Base-by-base conservation (phyloP, 2,329 filamentous ascomycete genomes). In the Thermomyces lanuginosus region DNA sequence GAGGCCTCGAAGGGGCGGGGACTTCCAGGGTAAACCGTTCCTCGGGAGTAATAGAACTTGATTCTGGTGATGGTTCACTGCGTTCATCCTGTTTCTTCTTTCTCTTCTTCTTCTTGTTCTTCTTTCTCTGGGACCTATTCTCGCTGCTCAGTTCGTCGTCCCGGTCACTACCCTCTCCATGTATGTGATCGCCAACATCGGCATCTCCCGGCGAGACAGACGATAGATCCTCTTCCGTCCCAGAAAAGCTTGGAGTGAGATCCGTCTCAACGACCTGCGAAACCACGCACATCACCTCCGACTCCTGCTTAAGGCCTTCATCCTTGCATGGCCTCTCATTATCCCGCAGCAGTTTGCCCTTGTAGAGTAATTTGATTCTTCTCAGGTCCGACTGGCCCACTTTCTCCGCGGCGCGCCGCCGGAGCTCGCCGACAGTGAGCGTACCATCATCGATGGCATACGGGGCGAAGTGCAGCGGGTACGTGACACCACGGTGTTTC, bases 251-350 rank as follows among this genome's bases (percentile, higher is more conserved):
- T n/a, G n/a, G n/a, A n/a, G n/a, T n/a, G n/a, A n/a, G n/a, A n/a
- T n/a, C n/a, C n/a, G n/a, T n/a, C n/a, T n/a, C n/a, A n/a, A n/a
- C n/a, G n/a, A 44, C 45, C 24, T 58, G 53, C 4, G 54, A 56
- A 15, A 61, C 51, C 20, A 61, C 56, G 27, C 53, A 58, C 29
- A 59, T 40, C 25, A 63, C 48, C 36, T 60, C 53, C 3, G 57
- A 61, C 26, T 61, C 50, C 34, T 63, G 59, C 35, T 61, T 61
- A 18, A 63, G 43, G 9, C 56, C 53, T 31, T 60, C 56, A 18
- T 48, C 40, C 33, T 51, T 53, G 30, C 58, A 55, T 6, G 52
- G 39, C 21, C 36, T 35, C 4, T 36, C 29, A 36, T 63, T 51
- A 32, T 60, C 44, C 28, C 53, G 55, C 25, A 63, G 39, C 18